Evolutionary conservation across 192 early-diverging fungal genomes (phyloP), one percentile per base, ranked within the genome.

Genomic region (Podila epicladia): DNA sequence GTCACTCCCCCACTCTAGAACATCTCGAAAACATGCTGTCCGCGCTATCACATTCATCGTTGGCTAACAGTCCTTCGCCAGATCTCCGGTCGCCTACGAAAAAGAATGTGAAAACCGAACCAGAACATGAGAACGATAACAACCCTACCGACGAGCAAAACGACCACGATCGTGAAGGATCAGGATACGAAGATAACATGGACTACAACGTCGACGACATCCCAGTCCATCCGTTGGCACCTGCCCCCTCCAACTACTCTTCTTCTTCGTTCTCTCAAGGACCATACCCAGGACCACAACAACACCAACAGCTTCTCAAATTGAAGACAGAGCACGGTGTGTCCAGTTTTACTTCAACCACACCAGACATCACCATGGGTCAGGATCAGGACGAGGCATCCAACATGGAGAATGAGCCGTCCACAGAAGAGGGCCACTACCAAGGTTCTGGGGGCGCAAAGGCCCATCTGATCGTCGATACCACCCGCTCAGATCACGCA

Each of bases 271-370:
- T 13, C 26, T 35, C 24, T 71, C 68, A 15, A 64, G 63, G 15
- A 20, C 45, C 8, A 65, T 53, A 32, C 64, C 58, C 60, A 60
- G 29, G 26, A 29, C 74, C 74, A 20, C 73, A 74, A 24, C 73
- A 74, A 26, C 69, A 66, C n/a, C 75, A 78, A n/a, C 75, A 78
- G 26, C 51, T 78, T 15, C 63, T 79, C 8, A 69, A 79, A 20
- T 17, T 69, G 5, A 72, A 72, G 55, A 67, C 76, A 26, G 69
- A 72, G 59, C 65, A 72, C 29, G 65, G 58, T 15, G 48, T 62
- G 19, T 55, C 50, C 24, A 53, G 61, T 62, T 19, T 38, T 26
- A 38, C 65, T 22, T 22, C 41, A 26, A 17, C 13, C 50, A 59
- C 69, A 15, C 76, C 76, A 7, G 70, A 69, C 19, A 69, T 79